phyloP scores from a whole-genome alignment of 2,329 filamentous ascomycete genomes.

The Colletotrichum trifolii region DNA sequence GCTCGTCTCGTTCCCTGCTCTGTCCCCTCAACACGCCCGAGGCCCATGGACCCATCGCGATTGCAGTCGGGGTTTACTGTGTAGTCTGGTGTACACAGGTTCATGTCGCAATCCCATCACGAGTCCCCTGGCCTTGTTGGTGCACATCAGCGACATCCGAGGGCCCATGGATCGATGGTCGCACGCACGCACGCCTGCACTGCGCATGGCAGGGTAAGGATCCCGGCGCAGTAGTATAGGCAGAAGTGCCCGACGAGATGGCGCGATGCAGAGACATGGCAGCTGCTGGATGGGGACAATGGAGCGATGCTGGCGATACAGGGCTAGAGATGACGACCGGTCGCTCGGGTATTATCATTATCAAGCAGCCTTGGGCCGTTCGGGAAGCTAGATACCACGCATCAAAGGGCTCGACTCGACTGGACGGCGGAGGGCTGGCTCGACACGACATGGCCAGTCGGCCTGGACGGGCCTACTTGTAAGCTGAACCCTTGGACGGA shows the following conservation, averaged over 20 bases:
- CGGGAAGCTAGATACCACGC: conserved; percentile 8
- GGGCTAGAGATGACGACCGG: not conserved
- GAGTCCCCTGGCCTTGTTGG: not conserved
- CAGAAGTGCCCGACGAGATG: not conserved
- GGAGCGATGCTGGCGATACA: conserved; percentile 10
- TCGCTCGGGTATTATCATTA: not conserved
- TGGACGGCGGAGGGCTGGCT: conserved; percentile 5
- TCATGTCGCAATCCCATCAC: not conserved
- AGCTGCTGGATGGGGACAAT: conserved; percentile 24
- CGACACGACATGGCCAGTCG: too few species aligned
- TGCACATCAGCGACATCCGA: not conserved
- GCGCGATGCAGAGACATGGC: conserved; percentile 5
- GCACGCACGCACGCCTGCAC: conserved; percentile 5
- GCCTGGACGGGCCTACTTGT: not conserved
- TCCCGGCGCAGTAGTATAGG: not conserved
- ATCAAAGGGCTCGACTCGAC: not conserved
- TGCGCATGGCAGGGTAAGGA: conserved; percentile 12
- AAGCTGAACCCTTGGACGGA: not conserved
- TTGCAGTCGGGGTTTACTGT: too few species aligned
- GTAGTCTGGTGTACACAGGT: too few species aligned
- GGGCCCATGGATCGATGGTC: conserved; percentile 11
- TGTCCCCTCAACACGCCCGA: too few species aligned
- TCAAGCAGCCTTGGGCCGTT: conserved; percentile 22
- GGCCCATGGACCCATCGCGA: too few species aligned
- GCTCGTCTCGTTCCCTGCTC: too few species aligned